These are phyloP conservation scores for Beauveria sp. DNA, from an alignment of 2,329 filamentous ascomycete genomes.

Conservation along the genomic window DNA sequence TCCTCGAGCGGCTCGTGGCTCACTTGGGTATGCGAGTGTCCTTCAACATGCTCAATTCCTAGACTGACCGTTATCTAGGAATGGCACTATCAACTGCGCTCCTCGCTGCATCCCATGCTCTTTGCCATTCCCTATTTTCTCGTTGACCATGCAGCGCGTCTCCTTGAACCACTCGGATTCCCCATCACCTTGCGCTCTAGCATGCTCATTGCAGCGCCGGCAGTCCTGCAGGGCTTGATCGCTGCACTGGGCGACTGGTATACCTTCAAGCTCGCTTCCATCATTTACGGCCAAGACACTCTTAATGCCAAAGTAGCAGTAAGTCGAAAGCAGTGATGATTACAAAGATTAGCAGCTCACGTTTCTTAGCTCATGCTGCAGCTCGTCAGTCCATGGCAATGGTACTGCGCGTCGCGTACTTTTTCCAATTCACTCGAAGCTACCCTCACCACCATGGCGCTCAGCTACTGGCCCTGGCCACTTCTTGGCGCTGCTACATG, in stretches of 20 bases:
- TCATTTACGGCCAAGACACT: conserved; percentile 60
- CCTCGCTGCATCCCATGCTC: conserved; percentile 81
- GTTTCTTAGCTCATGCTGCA: conserved; percentile 28
- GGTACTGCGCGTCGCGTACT: conserved; percentile 88
- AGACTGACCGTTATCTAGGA: conserved; percentile 50
- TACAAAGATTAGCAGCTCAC: neutral
- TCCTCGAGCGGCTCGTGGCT: conserved; percentile 73
- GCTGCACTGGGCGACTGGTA: conserved; percentile 77
- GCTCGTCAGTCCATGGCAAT: conserved; percentile 66
- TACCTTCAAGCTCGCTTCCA: conserved; percentile 74
- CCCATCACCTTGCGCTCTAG: conserved; percentile 52
- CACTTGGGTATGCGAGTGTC: conserved; percentile 67
- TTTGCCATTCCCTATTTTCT: conserved; percentile 70
- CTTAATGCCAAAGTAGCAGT: conserved; percentile 63
- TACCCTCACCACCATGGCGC: conserved; percentile 71
- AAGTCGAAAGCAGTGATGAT: conserved; percentile 23
- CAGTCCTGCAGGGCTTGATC: conserved; percentile 66
- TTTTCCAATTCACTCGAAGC: conserved; percentile 93
- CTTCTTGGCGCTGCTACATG: conserved; percentile 41
- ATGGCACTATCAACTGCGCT: conserved; percentile 82
- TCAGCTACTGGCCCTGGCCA: conserved; percentile 83
- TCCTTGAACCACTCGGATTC: conserved; percentile 36
- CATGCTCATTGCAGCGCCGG: conserved; percentile 65
- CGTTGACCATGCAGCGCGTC: conserved; percentile 47
- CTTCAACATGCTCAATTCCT: neutral